Percentiles rank a stretch among this genome's conserved stretches.
phyloP scores from a whole-genome alignment of 768 basidiomycete genomes.

The Amanita exitialis region DNA sequence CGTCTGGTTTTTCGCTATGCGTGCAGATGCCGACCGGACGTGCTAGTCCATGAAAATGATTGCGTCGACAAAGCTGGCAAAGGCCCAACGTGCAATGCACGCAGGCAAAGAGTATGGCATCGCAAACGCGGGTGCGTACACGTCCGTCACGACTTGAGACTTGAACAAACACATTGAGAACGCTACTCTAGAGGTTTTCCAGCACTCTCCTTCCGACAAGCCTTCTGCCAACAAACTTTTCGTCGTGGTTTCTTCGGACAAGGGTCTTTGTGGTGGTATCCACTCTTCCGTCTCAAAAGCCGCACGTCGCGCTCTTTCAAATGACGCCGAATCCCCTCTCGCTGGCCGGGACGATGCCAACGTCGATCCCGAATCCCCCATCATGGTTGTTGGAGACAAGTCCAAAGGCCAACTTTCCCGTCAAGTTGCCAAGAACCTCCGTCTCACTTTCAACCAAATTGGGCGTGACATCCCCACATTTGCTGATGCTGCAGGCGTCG shows the following conservation, averaged over 20 bases:
- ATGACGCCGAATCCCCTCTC: slow-evolving; percentile 40
- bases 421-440: slow-evolving; percentile 49
- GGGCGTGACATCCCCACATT: slow-evolving; percentile 97
- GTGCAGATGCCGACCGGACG: neutral
- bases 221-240: slow-evolving; percentile 76
- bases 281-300: slow-evolving; percentile 94
- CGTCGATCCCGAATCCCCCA: slow-evolving; percentile 49
- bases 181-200: slow-evolving; percentile 67
- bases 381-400: slow-evolving; percentile 96
- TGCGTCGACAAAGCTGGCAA: slow-evolving; percentile 92
- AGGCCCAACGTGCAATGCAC: slow-evolving; percentile 90
- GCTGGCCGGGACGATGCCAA: slow-evolving; percentile 29
- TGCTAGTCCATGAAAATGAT: slow-evolving; percentile 96
- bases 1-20: slow-evolving; percentile 11
- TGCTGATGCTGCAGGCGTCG: slow-evolving; percentile 88
- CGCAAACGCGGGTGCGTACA: slow-evolving; percentile 73
- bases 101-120: slow-evolving; percentile 88
- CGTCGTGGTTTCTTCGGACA: slow-evolving; percentile 93
- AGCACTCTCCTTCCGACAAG: slow-evolving; percentile 60
- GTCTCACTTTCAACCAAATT: slow-evolving; percentile 93
- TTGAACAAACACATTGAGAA: slow-evolving; percentile 3
- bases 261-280: slow-evolving; percentile 98
- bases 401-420: slow-evolving; percentile 87
- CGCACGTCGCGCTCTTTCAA: slow-evolving; percentile 61
- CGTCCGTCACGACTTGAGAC: neutral